Base-by-base conservation (phyloP, 305 asterid genomes). In the Petunia hybrid region DNA sequence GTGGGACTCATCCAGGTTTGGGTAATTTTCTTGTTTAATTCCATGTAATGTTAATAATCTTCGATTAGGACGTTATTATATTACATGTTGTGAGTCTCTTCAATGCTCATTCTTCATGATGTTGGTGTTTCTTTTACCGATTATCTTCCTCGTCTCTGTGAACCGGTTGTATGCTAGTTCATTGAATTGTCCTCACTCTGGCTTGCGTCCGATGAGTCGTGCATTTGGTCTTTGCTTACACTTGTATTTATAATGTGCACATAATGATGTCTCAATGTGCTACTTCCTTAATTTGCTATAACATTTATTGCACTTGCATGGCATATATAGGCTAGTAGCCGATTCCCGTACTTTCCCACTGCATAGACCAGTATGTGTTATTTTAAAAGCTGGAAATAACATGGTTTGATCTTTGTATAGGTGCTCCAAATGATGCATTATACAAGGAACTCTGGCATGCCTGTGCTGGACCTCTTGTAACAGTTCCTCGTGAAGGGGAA, bases 381-480 rank as follows among this genome's bases (percentile, higher is more conserved):
- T 36, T 74, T 55, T 8, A 36, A 16, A 74, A 55, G 8, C 48
- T 53, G 79, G 53, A 38, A 2, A 14, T 53, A 53, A 40, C 14
- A 55, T 73, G 51, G 48, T 55, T 74, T 74, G 65, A 74, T 83
- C 81, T 56, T 59, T 64, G 73, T 53, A 68, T 78, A 88, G 89
- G 84, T 69, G 48, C 78, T 16, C 51, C 87, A 60, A 82, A 83
- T 89, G 88, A 76, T 83, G 95, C 95, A 64, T 76, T 94, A 84
- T 92, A 85, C 84, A 87, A 89, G 87, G 95, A 90, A 85, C 95
- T 94, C 8, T 94, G 98, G 99, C 92, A 91, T 89, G 97, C 98
- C 73, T 96, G 99, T 88, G 99, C 99, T 51, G 98, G 98, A 42
- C 97, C 99, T 70, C 98, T 96, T 77, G 98, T 96, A 63, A 85